These are phyloP conservation scores for Trichosporon sp. DNA, from an alignment of 1,284 basidiomycete genomes.

Conservation along the genomic window DNA sequence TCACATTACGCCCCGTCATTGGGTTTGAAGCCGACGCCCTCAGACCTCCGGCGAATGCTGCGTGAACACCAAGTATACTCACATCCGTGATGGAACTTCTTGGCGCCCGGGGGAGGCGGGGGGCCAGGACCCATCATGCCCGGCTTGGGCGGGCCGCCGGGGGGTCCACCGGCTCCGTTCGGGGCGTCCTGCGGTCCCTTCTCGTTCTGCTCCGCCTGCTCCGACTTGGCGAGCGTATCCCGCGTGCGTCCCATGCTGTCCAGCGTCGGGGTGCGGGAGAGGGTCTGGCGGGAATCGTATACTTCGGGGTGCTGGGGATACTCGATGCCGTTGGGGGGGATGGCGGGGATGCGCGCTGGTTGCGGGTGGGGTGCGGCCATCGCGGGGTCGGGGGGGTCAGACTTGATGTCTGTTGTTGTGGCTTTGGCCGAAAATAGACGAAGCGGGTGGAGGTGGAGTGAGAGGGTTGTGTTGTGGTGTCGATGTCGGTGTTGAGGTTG, in stretches of 20 bases:
- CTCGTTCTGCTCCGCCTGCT: background rate
- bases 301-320: background rate
- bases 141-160: background rate
- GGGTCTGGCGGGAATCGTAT: background rate
- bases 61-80: slow-evolving; percentile 19
- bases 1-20: too few species aligned
- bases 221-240: background rate
- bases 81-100: slow-evolving; percentile 37
- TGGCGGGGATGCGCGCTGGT: background rate
- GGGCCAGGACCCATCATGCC: slow-evolving; percentile 6
- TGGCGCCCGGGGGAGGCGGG: slow-evolving; percentile 25
- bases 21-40: too few species aligned
- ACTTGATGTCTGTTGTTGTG: too few species aligned
- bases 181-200: background rate
- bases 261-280: background rate
- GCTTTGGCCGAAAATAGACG: too few species aligned
- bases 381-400: too few species aligned
- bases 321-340: background rate
- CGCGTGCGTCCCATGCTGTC: background rate
- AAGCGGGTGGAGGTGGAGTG: too few species aligned
- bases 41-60: too few species aligned
- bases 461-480: too few species aligned
- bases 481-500: too few species aligned
- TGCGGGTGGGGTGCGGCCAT: background rate
- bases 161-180: background rate